These are phyloP conservation scores for Phoenix dactylifera DNA, from an alignment of 176 grass and related monocot genomes.

Conservation along the genomic window DNA sequence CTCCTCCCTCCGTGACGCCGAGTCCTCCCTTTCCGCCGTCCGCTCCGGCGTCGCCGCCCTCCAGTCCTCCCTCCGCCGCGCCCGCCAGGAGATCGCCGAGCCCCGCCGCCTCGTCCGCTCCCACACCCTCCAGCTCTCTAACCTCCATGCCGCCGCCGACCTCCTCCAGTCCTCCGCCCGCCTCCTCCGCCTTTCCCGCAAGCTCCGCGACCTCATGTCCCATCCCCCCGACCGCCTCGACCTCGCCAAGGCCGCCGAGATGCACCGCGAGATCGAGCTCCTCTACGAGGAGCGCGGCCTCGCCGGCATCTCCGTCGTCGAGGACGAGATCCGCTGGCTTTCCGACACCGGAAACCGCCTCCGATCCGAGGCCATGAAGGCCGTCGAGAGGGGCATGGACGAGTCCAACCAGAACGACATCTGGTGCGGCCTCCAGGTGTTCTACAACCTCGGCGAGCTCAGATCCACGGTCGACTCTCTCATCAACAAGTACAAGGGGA, in stretches of 20 bases:
- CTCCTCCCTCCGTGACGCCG: slow-evolving; percentile 79
- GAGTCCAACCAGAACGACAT: slow-evolving; percentile 97
- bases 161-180: slow-evolving; percentile 77
- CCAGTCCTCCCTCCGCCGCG: slow-evolving; percentile 58
- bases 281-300: slow-evolving; percentile 87
- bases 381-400: slow-evolving; percentile 53
- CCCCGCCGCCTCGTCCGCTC: slow-evolving; percentile 54
- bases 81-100: slow-evolving; percentile 68
- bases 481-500: slow-evolving; percentile 53
- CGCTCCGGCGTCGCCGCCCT: slow-evolving; percentile 58
- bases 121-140: slow-evolving; percentile 74
- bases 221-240: slow-evolving; percentile 22
- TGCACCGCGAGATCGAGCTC: slow-evolving; percentile 74
- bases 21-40: slow-evolving; percentile 54
- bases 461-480: slow-evolving; percentile 70
- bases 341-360: slow-evolving; percentile 51
- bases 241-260: slow-evolving; percentile 78
- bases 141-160: slow-evolving; percentile 75
- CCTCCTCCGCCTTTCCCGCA: slow-evolving; percentile 61
- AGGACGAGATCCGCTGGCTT: slow-evolving; percentile 78
- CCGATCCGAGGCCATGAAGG: slow-evolving; percentile 56
- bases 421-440: slow-evolving; percentile 93
- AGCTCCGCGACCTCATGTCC: slow-evolving; percentile 54
- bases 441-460: slow-evolving; percentile 89
- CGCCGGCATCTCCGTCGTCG: slow-evolving; percentile 66